A percentile compares a stretch with the other conserved stretches of the same genome.
Conservation (phyloP, 129 eudicot species). For the Flaveria bidentis region DNA sequence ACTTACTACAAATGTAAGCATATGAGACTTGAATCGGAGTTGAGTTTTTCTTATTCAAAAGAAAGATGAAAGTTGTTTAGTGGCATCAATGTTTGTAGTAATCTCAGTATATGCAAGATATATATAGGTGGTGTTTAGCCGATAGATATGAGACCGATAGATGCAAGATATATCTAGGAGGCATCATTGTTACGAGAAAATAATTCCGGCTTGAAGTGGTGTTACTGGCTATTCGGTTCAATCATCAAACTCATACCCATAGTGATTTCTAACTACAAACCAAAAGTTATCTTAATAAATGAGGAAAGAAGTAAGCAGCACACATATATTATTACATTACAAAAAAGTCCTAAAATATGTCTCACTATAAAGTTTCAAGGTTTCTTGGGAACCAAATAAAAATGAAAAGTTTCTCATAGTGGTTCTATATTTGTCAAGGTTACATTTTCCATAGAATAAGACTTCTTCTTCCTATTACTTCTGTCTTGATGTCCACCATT, state of each 20-base stretch:
- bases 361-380: constrained; percentile 13
- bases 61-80: constrained; percentile 15
- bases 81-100: background rate
- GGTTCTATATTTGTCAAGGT: constrained; percentile 25
- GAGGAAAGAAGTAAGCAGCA: constrained; percentile 10
- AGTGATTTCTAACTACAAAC: background rate
- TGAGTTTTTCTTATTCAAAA: constrained; percentile 9
- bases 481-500: constrained; percentile 9
- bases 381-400: constrained; percentile 14
- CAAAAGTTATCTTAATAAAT: background rate
- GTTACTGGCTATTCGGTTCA: too few relatives aligned
- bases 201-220: too few relatives aligned
- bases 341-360: background rate
- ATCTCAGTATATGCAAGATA: background rate
- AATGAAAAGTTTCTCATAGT: constrained; percentile 18
- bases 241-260: background rate
- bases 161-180: too few relatives aligned
- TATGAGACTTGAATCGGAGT: constrained; percentile 16
- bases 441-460: constrained; percentile 33
- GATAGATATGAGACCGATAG: too few relatives aligned
- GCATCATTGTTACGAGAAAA: too few relatives aligned
- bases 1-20: constrained; percentile 11
- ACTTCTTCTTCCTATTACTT: constrained; percentile 23
- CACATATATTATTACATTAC: constrained; percentile 15
- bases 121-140: background rate